A percentile compares a stretch with the other conserved stretches of the same genome.
Evolutionary conservation across 148 eudicot species (phyloP).

Genomic region (Persicaria maculosa): DNA sequence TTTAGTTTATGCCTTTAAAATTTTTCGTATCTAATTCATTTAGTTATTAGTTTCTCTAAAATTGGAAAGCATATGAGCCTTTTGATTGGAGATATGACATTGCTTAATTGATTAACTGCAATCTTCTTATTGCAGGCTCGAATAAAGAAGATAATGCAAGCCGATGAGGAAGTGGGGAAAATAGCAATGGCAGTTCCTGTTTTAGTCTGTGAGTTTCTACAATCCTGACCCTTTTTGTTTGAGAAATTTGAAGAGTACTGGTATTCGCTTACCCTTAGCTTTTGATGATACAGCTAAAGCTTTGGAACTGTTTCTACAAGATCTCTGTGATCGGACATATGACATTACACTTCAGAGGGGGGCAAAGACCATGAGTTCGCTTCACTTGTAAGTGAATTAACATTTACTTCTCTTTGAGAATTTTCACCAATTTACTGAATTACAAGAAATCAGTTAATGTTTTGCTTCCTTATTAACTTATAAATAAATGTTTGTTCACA

Average conservation of each 20-base stretch:
- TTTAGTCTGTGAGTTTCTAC: constrained; percentile 69
- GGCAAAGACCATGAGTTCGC: constrained; percentile 83
- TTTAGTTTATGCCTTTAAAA: not conserved
- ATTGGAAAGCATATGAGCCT: constrained; percentile 1
- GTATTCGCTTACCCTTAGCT: not conserved
- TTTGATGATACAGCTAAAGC: constrained; percentile 75
- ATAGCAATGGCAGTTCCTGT: constrained; percentile 99
- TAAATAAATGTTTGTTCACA: not conserved
- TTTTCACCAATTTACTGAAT: not conserved
- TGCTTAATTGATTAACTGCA: not conserved
- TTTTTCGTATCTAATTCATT: constrained; percentile 1
- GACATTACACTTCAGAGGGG: constrained; percentile 89
- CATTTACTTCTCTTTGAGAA: not conserved
- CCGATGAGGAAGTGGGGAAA: constrained; percentile 98
- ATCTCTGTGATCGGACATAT: constrained; percentile 92
- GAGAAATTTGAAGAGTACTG: not conserved
- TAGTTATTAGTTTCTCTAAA: not conserved
- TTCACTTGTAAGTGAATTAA: constrained; percentile 72
- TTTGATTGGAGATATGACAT: not conserved
- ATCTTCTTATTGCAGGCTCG: constrained; percentile 51
- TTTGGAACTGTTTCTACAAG: constrained; percentile 92
- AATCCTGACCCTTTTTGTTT: not conserved
- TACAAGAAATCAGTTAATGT: not conserved
- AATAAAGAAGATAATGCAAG: constrained; percentile 96
- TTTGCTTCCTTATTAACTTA: not conserved